Evolutionary conservation across 306 rosid species (phyloP).

Genomic region (Mimosa bimucronata): DNA sequence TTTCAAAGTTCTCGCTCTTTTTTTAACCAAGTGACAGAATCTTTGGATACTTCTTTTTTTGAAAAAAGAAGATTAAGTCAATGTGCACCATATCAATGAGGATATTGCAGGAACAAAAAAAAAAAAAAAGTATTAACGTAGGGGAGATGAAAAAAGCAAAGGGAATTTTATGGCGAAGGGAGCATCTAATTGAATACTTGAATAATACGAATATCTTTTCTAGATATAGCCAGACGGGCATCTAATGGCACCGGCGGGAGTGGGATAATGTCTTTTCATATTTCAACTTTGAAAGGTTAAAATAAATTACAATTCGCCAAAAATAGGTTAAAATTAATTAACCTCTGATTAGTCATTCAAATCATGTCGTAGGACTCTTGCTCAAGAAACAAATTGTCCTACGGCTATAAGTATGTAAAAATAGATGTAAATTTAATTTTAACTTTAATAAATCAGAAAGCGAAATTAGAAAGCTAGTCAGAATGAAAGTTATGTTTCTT

Average conservation of each 20-base stretch:
- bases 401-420: no score
- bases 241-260: background rate
- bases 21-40: no score
- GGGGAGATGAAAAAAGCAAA: slow-evolving; percentile 12
- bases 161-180: background rate
- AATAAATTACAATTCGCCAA: no score
- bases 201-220: background rate
- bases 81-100: background rate
- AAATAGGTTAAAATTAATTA: background rate
- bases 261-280: background rate
- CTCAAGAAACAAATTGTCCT: no score
- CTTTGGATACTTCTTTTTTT: no score
- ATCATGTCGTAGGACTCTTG: background rate
- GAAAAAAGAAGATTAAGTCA: background rate
- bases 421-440: no score
- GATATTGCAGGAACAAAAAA: background rate
- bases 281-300: no score
- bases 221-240: background rate
- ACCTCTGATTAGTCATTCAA: background rate
- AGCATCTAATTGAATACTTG: background rate
- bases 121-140: background rate
- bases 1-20: background rate
- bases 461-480: background rate
- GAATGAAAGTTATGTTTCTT: no score
- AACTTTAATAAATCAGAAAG: no score